A percentile compares a stretch with the other conserved stretches of the same genome.
These are phyloP conservation scores for Linaria vulgaris DNA, from an alignment of 257 asterid genomes.

Conservation along the genomic window DNA sequence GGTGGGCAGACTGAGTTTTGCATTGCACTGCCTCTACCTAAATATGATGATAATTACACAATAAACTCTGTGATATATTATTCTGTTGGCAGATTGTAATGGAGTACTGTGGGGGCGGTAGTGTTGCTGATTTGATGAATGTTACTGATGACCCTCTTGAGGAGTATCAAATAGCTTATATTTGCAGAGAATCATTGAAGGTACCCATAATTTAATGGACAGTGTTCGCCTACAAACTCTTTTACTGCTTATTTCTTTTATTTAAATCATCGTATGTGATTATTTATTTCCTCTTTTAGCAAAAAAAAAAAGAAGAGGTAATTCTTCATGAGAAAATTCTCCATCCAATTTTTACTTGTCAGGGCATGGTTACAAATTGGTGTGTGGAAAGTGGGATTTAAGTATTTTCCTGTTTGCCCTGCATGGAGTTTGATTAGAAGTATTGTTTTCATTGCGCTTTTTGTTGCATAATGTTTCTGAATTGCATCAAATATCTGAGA, in stretches of 20 bases:
- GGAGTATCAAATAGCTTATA: constrained; percentile 87
- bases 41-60: constrained; percentile 16
- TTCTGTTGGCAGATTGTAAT: constrained; percentile 85
- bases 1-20: too few species aligned
- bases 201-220: constrained; percentile 40
- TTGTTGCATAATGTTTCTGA: too few species aligned
- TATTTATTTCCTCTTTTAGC: neutral
- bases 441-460: constrained; percentile 5
- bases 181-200: constrained; percentile 94
- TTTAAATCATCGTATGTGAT: neutral
- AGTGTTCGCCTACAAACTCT: constrained; percentile 16
- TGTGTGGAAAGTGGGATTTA: neutral
- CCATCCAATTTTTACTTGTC: neutral
- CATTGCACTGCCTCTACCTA: neutral
- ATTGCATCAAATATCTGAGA: too few species aligned
- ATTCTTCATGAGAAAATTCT: constrained; percentile 6
- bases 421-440: constrained; percentile 8
- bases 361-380: neutral
- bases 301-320: too few species aligned
- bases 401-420: neutral
- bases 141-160: constrained; percentile 86
- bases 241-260: neutral
- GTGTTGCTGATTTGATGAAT: constrained; percentile 96
- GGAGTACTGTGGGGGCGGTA: constrained; percentile 99
- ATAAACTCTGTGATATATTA: constrained; percentile 23